These are phyloP conservation scores for Filosporella fistucella DNA, from an alignment of 495 filamentous ascomycete genomes.

Conservation along the genomic window DNA sequence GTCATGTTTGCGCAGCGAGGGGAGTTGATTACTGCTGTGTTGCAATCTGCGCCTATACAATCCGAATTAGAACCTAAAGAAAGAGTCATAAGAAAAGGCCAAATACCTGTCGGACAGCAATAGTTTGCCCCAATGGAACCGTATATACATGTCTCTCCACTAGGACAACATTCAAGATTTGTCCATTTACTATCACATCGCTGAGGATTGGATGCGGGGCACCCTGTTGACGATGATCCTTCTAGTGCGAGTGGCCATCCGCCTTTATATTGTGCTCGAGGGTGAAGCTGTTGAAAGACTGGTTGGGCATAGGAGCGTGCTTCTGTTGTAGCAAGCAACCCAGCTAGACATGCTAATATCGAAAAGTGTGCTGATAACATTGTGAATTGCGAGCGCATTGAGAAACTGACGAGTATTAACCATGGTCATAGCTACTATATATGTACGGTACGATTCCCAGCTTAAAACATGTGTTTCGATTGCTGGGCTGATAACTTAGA, in stretches of 20 bases:
- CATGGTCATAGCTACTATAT: too few relatives aligned
- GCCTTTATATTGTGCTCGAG: background rate
- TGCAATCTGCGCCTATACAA: slow-evolving; percentile 1
- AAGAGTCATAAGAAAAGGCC: background rate
- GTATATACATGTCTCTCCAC: slow-evolving; percentile 1
- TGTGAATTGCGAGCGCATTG: too few relatives aligned
- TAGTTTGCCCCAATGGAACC: background rate
- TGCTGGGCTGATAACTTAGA: too few relatives aligned
- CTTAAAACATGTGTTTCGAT: too few relatives aligned
- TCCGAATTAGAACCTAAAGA: background rate
- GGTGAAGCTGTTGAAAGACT: background rate
- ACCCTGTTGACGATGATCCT: background rate
- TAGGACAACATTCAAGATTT: slow-evolving; percentile 7
- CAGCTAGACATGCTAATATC: too few relatives aligned
- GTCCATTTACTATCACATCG: background rate
- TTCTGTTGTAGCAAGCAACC: too few relatives aligned
- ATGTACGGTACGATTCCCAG: too few relatives aligned
- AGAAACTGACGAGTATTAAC: too few relatives aligned
- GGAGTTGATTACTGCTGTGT: slow-evolving; percentile 2
- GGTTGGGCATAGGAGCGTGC: background rate
- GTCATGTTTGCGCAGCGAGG: slow-evolving; percentile 4
- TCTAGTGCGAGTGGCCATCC: slow-evolving; percentile 6
- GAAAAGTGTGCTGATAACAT: too few relatives aligned
- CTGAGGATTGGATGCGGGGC: slow-evolving; percentile 1
- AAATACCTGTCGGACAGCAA: slow-evolving; percentile 11